Evolutionary conservation across 768 basidiomycete species (phyloP), one percentile per base, ranked within the genome.

Genomic region (Kwoniella sp.): DNA sequence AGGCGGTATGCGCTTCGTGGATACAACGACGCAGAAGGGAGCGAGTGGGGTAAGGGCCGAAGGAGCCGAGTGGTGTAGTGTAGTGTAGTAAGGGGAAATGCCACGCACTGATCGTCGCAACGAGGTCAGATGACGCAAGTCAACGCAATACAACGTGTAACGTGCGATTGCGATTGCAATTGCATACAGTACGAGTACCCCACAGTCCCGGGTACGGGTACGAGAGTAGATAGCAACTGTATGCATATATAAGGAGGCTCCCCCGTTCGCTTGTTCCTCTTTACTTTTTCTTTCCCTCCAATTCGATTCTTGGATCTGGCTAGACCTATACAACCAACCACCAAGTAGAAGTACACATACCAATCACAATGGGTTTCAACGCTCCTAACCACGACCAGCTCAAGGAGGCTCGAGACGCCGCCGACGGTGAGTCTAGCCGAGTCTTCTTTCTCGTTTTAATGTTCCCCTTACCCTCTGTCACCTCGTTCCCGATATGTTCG

Each of bases 301-400:
- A 45, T 17, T 45, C n/a, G n/a, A n/a, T n/a, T 20, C 13, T 34
- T 34, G 34, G 34, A 34, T 34, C 41, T n/a, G n/a, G n/a, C n/a
- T n/a, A n/a, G n/a, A n/a, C n/a, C n/a, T n/a, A 50, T 60, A 45
- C 28, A 29, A 29, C 31, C 12, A 29, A 59, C 7, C 20, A 61
- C 23, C 0, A 51, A 50, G 31, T 13, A 61, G 52, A 59, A 9
- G 41, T 11, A 9, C 9, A 45, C 41, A 45, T 22, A 53, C 11
- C 51, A 20, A 25, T 48, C 56, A 58, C 28, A 38, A 65, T 65
- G 63, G 56, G 63, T 23, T 65, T 30, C 56, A 65, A 57, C 56
- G 50, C 55, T 58, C 63, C 63, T 52, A 53, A 65, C 51, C 63
- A 65, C 45, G 50, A 57, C 48, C 45, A 53, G 22, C 47, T 65